Percentiles rank a stretch among this genome's conserved stretches.
phyloP scores from a whole-genome alignment of 306 rosid genomes.

The Quercus mongolica region DNA sequence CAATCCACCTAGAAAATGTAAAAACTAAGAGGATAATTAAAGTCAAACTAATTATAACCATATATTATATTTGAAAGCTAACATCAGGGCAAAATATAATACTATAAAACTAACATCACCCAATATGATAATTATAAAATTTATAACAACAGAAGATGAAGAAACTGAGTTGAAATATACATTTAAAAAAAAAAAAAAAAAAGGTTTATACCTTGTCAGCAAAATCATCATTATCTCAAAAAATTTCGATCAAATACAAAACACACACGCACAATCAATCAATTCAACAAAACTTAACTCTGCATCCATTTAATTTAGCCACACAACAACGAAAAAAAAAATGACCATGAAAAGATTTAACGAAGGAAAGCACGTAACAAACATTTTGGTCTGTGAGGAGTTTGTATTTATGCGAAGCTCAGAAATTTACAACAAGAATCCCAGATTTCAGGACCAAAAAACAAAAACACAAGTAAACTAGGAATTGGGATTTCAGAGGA shows the following conservation, averaged over 20 bases:
- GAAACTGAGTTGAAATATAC: background rate
- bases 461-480: background rate
- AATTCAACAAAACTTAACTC: background rate
- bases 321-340: background rate
- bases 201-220: background rate
- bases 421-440: background rate
- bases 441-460: background rate
- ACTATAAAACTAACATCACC: background rate
- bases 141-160: background rate
- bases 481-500: background rate
- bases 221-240: background rate
- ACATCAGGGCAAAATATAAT: background rate
- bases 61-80: background rate
- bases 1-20: background rate
- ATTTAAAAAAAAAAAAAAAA: background rate
- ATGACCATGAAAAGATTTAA: background rate
- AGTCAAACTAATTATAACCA: background rate
- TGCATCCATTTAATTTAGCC: background rate
- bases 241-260: background rate
- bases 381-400: no score
- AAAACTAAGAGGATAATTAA: background rate
- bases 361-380: background rate
- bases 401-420: no score
- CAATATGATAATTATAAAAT: background rate
- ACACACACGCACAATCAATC: background rate